A percentile compares a stretch with the other conserved stretches of the same genome.
Conservation (phyloP, 2,329 filamentous ascomycete species). For the Tothia fuscella region DNA sequence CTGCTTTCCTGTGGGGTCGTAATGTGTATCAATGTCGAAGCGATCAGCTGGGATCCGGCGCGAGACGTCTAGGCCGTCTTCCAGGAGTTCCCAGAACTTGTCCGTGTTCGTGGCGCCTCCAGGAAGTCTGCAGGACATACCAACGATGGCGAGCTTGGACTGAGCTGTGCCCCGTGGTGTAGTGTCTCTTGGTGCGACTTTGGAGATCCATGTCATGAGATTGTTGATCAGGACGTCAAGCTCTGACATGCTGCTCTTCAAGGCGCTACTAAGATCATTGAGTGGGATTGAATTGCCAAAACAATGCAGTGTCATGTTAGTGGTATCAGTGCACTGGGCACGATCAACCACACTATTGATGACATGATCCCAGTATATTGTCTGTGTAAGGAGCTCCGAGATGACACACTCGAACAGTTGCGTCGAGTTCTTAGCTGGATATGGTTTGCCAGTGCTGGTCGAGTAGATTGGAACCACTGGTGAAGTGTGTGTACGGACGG, state of each 20-base stretch:
- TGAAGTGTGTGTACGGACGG: not conserved
- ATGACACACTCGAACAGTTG: not conserved
- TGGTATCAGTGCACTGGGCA: not conserved
- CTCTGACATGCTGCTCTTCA: not conserved
- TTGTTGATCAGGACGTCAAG: not conserved
- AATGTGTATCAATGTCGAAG: constrained; percentile 6
- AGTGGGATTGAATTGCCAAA: not conserved
- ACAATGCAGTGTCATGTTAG: not conserved
- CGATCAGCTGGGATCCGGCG: constrained; percentile 7
- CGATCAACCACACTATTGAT: not conserved
- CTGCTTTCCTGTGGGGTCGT: constrained; percentile 1
- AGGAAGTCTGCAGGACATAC: constrained; percentile 11
- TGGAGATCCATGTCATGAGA: not conserved
- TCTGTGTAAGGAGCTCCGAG: not conserved
- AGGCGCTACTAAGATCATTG: not conserved
- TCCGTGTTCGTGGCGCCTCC: constrained; percentile 7
- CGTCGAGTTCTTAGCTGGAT: not conserved
- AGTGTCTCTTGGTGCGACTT: not conserved
- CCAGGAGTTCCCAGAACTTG: constrained; percentile 10
- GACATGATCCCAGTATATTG: not conserved
- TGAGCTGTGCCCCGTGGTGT: not conserved
- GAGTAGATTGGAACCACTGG: not conserved
- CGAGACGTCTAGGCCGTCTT: constrained; percentile 9
- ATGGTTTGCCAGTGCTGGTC: not conserved
- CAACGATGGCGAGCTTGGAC: constrained; percentile 11